Evolutionary conservation across 257 asterid genomes (phyloP).

Genomic region (Cynanchum wilfordii): DNA sequence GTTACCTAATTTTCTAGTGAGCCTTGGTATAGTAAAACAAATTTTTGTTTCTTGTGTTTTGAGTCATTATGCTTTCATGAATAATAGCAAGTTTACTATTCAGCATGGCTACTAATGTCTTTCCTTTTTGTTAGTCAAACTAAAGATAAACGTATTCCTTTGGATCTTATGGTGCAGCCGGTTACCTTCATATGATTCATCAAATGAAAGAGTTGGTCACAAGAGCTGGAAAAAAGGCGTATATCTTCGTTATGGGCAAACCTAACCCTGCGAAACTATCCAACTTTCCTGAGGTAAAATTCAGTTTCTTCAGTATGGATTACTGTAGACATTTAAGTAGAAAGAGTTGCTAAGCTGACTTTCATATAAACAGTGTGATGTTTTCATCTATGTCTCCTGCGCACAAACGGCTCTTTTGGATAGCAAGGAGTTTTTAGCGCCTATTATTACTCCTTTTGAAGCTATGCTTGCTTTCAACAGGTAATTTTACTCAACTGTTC

Average conservation of each 20-base stretch:
- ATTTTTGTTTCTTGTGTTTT: neutral
- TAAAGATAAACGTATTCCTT: slow-evolving; percentile 2
- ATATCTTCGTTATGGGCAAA: slow-evolving; percentile 91
- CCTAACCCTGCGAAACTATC: slow-evolving; percentile 97
- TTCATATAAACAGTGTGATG: slow-evolving; percentile 65
- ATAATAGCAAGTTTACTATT: neutral
- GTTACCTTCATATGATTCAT: slow-evolving; percentile 88
- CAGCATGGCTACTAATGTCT: neutral
- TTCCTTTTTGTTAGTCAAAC: neutral
- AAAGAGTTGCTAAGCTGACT: slow-evolving; percentile 14
- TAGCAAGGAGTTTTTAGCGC: slow-evolving; percentile 96
- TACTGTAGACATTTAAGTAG: slow-evolving; percentile 5
- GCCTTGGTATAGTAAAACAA: neutral
- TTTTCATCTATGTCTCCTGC: slow-evolving; percentile 79
- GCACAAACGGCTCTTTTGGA: slow-evolving; percentile 90
- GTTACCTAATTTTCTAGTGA: neutral
- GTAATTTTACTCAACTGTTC: slow-evolving; percentile 25
- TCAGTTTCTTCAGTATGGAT: slow-evolving; percentile 6
- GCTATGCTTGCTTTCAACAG: slow-evolving; percentile 86
- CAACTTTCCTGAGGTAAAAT: slow-evolving; percentile 87
- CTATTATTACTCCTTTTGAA: slow-evolving; percentile 92
- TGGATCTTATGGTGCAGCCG: slow-evolving; percentile 50
- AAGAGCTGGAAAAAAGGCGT: slow-evolving; percentile 82
- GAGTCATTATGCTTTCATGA: neutral
- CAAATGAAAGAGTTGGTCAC: slow-evolving; percentile 72